Evolutionary conservation across 2,329 filamentous ascomycete genomes (phyloP), one percentile per base, ranked within the genome.

Genomic region (Mariannaea elegans): DNA sequence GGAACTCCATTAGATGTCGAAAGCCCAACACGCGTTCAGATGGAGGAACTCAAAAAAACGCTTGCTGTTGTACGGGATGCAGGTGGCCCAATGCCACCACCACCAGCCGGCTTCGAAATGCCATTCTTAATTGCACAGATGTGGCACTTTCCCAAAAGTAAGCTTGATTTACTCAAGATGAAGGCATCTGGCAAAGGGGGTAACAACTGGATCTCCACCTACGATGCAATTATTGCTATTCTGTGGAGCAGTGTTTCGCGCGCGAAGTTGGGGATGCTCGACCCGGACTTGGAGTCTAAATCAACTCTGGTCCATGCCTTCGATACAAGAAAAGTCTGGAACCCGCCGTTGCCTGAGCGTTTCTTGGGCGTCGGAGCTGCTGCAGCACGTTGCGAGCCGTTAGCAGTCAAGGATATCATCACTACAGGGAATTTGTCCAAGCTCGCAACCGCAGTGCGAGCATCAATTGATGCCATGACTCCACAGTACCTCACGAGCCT

Each of bases 281-380:
- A 64, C 42, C 58, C 59, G 1, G 50, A 62, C 3, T 45, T 45
- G 0, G 24, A n/a, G 2, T 65, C 61, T 0, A 61, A 62, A 6
- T 46, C 63, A 8, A 52, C 24, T 52, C 24, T 52, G 2, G 55
- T 65, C 14, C 61, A 65, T 12, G 63, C 63, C 6, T 47, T 65
- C 1, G 61, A 65, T 14, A 56, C 59, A 34, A 24, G 62, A 47
- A 18, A 53, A 38, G 2, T 46, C 23, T 12, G 52, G 41, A 24
- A 32, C 5, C 29, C 34, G 4, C 51, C 63, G 2, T 14, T 62
- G 4, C 48, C 61, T 2, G 54, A 62, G n/a, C 54, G 58, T 7
- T 65, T 51, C 16, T 46, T 62, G 3, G 61, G 58, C 1, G 50
- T 50, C 7, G 58, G 42, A 2, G 2, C 36, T 55, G 6, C 58